Percentiles rank a stretch among this genome's conserved stretches.
These are phyloP conservation scores for Oldenlandia corymbosa DNA, from an alignment of 257 asterid genomes.

Conservation along the genomic window DNA sequence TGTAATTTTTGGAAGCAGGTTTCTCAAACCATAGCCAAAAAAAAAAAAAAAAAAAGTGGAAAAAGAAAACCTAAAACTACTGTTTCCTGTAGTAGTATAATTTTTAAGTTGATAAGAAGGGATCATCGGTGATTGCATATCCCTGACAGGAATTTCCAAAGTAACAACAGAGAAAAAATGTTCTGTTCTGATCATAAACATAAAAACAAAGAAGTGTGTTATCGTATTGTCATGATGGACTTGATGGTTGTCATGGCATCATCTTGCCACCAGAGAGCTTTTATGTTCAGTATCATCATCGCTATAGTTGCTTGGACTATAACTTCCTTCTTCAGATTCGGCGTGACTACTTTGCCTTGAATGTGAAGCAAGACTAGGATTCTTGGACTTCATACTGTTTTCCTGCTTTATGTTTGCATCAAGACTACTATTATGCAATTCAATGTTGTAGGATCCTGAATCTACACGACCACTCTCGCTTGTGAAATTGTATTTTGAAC, in stretches of 20 bases:
- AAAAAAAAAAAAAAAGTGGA: not conserved
- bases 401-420: not conserved
- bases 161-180: constrained; percentile 11
- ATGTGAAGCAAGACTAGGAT: constrained; percentile 7
- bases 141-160: constrained; percentile 2
- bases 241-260: not conserved
- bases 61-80: constrained; percentile 5
- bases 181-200: constrained; percentile 9
- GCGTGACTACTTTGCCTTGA: constrained; percentile 13
- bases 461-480: constrained; percentile 8
- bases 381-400: constrained; percentile 11
- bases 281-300: constrained; percentile 10
- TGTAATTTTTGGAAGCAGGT: not conserved
- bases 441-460: constrained; percentile 6
- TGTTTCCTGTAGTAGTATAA: constrained; percentile 13
- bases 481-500: constrained; percentile 13
- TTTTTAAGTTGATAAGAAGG: constrained; percentile 6
- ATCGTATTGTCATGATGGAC: not conserved
- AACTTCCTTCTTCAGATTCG: constrained; percentile 18
- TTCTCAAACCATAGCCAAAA: constrained; percentile 5
- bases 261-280: constrained; percentile 6
- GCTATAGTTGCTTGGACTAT: constrained; percentile 7
- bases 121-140: constrained; percentile 2
- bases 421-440: constrained; percentile 2
- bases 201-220: constrained; percentile 3